Evolutionary conservation across 805 yeast species (phyloP).

Genomic region (Zygosaccharomyces rouxii): DNA sequence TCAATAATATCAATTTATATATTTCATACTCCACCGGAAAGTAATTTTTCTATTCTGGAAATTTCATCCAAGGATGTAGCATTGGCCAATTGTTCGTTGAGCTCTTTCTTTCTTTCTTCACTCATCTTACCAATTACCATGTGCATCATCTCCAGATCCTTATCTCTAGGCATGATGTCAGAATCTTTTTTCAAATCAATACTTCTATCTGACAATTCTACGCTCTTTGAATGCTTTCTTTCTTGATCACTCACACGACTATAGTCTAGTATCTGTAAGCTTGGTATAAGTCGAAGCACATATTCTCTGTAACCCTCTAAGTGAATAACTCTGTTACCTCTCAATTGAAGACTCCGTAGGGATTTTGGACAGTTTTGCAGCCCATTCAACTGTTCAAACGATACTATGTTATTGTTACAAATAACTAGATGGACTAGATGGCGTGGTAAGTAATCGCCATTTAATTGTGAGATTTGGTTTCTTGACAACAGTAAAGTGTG

Average conservation of each 20-base stretch:
- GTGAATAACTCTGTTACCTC: constrained; percentile 54
- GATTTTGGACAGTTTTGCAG: constrained; percentile 39
- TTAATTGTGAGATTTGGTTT: constrained; percentile 51
- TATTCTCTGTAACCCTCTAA: constrained; percentile 53
- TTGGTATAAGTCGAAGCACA: constrained; percentile 60
- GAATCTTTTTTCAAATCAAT: constrained; percentile 2
- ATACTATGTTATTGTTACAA: constrained; percentile 50
- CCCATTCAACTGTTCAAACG: constrained; percentile 43
- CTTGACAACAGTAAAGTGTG: constrained; percentile 56
- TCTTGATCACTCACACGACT: constrained; percentile 55
- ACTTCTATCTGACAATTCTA: constrained; percentile 29
- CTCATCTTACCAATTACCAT: constrained; percentile 45
- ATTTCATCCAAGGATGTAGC: constrained; percentile 76
- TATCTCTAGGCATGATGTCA: constrained; percentile 18
- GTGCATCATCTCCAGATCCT: constrained; percentile 35
- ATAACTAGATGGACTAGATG: constrained; percentile 46
- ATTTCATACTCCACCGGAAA: constrained; percentile 35
- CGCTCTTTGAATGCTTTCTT: constrained; percentile 37
- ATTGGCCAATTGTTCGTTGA: constrained; percentile 50
- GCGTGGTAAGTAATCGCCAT: constrained; percentile 29
- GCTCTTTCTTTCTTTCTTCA: constrained; percentile 46
- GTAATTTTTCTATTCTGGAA: constrained; percentile 57
- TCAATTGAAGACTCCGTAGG: constrained; percentile 47
- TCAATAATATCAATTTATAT: neutral
- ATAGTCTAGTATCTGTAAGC: constrained; percentile 62